phyloP scores from a whole-genome alignment of 2,329 filamentous ascomycete species.

The Lachnellula occidentalis region DNA sequence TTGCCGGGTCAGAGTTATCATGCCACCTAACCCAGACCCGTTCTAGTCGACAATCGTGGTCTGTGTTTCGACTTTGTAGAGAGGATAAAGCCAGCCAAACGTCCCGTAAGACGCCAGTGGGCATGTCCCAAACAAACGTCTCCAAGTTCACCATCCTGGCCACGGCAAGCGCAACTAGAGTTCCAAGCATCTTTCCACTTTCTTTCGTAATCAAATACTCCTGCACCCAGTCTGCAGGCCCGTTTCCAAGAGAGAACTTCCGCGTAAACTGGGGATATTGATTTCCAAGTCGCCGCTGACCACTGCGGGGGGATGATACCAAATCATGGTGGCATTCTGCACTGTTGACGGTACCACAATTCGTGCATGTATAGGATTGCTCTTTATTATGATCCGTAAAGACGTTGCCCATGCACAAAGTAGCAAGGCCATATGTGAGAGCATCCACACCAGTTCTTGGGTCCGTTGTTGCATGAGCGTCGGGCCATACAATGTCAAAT shows the following conservation, averaged over 20 bases:
- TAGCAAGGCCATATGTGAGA: slow-evolving; percentile 75
- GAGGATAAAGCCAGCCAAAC: slow-evolving; percentile 76
- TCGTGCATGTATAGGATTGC: slow-evolving; percentile 28
- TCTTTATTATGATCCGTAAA: slow-evolving; percentile 34
- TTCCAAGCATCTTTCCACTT: slow-evolving; percentile 83
- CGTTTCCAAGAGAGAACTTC: slow-evolving; percentile 82
- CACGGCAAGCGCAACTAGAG: slow-evolving; percentile 72
- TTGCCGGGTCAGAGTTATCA: slow-evolving; percentile 49
- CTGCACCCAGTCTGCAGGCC: slow-evolving; percentile 69
- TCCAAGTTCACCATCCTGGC: slow-evolving; percentile 77
- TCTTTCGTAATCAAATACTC: slow-evolving; percentile 81
- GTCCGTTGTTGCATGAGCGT: slow-evolving; percentile 57
- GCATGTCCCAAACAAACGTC: slow-evolving; percentile 85
- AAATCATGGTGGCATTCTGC: slow-evolving; percentile 23
- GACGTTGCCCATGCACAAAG: slow-evolving; percentile 67
- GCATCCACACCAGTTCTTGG: slow-evolving; percentile 72
- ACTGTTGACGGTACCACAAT: slow-evolving; percentile 27
- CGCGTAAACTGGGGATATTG: slow-evolving; percentile 73
- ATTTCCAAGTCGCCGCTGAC: slow-evolving; percentile 53
- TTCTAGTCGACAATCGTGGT: slow-evolving; percentile 61
- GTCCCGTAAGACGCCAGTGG: slow-evolving; percentile 73
- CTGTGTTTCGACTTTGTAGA: slow-evolving; percentile 50
- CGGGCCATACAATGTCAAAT: slow-evolving; percentile 86
- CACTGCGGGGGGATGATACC: slow-evolving; percentile 9
- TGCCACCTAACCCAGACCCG: slow-evolving; percentile 80